phyloP scores from a whole-genome alignment of 1,284 basidiomycete genomes.

The Volvariella volvacea region DNA sequence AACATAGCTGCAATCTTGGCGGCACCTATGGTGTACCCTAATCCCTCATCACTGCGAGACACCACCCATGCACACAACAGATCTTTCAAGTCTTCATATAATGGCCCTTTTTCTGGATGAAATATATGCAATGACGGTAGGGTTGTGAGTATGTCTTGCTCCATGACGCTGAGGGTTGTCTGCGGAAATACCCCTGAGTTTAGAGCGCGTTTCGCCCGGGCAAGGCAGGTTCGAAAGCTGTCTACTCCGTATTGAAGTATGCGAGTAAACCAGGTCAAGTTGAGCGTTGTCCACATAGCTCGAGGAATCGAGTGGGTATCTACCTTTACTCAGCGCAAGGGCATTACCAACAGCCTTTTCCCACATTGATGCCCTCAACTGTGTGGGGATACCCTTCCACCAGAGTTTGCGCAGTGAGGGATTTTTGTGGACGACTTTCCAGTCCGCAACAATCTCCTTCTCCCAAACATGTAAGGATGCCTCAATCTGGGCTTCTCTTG shows the following conservation, averaged over 20 bases:
- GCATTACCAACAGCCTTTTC: slow-evolving; percentile 84
- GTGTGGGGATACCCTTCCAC: slow-evolving; percentile 90
- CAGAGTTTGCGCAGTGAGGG: slow-evolving; percentile 69
- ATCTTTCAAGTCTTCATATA: slow-evolving; percentile 84
- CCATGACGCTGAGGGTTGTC: slow-evolving; percentile 64
- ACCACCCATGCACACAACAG: slow-evolving; percentile 91
- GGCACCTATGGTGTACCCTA: slow-evolving; percentile 69
- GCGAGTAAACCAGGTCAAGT: slow-evolving; percentile 10
- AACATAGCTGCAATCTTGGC: slow-evolving; percentile 85
- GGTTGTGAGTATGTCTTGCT: slow-evolving; percentile 75
- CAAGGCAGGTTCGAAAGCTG: slow-evolving; percentile 66
- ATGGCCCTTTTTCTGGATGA: slow-evolving; percentile 66
- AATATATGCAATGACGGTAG: slow-evolving; percentile 90
- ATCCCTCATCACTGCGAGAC: slow-evolving; percentile 80
- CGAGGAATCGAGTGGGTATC: slow-evolving; percentile 1
- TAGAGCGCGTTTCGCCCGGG: slow-evolving; percentile 71
- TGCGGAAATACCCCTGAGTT: slow-evolving; percentile 68
- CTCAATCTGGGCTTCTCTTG: slow-evolving; percentile 65
- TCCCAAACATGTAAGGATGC: slow-evolving; percentile 73
- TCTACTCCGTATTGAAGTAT: slow-evolving; percentile 38
- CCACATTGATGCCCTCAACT: slow-evolving; percentile 85
- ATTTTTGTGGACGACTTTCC: slow-evolving; percentile 68
- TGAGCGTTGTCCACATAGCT: slow-evolving; percentile 9
- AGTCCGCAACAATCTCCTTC: slow-evolving; percentile 75
- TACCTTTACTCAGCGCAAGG: slow-evolving; percentile 83